phyloP scores from a whole-genome alignment of 208 protist genomes.

The Naegleria lovaniensis region DNA sequence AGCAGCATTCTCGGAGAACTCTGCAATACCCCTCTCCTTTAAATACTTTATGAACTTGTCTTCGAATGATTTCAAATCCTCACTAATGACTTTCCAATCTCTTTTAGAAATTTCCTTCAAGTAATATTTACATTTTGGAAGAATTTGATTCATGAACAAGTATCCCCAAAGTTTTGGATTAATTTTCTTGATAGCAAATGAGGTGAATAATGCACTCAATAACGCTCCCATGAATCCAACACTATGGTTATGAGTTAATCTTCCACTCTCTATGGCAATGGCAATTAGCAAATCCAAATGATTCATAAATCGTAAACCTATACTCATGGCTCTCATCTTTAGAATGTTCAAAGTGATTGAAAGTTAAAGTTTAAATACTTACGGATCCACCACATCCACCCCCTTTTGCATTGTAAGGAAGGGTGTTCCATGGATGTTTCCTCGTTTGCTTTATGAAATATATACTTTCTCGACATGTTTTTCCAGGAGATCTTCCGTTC shows the following conservation, averaged over 20 bases:
- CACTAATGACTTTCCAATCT: not conserved
- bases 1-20: not conserved
- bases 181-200: slow-evolving; percentile 11
- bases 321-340: slow-evolving; percentile 4
- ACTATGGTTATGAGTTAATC: slow-evolving; percentile 7
- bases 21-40: not conserved
- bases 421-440: not conserved
- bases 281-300: not conserved
- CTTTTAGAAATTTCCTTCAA: not conserved
- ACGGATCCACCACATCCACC: slow-evolving; percentile 14
- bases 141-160: not conserved
- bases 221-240: slow-evolving; percentile 22
- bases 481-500: not conserved
- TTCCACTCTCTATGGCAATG: not conserved
- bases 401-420: not conserved
- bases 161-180: slow-evolving; percentile 3
- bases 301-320: not conserved
- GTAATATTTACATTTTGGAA: slow-evolving; percentile 9
- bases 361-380: no score
- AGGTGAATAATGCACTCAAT: not conserved
- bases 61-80: not conserved
- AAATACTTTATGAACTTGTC: slow-evolving; percentile 13
- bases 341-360: no score
- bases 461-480: not conserved
- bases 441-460: not conserved